Evolutionary conservation across 2,329 filamentous ascomycete species (phyloP), one percentile per base, ranked within the genome.

Genomic region (Torrubiellomyces zombiae): DNA sequence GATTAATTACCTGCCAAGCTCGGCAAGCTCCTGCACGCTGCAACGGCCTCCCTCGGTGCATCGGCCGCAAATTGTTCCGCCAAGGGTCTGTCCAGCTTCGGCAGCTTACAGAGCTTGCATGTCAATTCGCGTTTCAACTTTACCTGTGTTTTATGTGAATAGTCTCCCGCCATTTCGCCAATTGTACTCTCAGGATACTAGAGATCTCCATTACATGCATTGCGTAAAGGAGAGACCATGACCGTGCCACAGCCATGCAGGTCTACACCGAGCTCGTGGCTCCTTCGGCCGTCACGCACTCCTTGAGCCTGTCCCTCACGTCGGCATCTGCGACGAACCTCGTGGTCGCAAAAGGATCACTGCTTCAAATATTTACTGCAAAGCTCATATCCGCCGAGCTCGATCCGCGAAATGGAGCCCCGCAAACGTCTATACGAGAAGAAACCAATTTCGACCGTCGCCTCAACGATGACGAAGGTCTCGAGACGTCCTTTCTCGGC

Each of bases 191-290:
- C 8, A 8, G 8, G 8, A n/a, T n/a, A 17, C 14, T 12, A 10
- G 24, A 12, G 20, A 14, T 21, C 14, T 15, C 19, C n/a, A n/a
- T 25, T 20, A 15, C 19, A 20, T 9, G 20, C 21, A 20, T 17
- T 25, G 22, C 18, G 12, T 13, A 21, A 28, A 32, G 29, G 29
- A 28, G 28, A 34, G 26, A 35, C 34, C 42, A 47, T 37, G 41
- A 53, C 53, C 51, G 38, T 43, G 35, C 39, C 40, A 47, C 43
- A 34, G 36, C 37, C 23, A 95, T 95, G 86, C 86, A 95, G 69
- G 92, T 82, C 63, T 95, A 95, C 58, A 85, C 82, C 45, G 89
- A 98, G 64, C 65, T 98, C 50, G 74, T 82, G 50, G 79, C 86
- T 59, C 85, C 89, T 27, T 91, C 85, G 49, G 85, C 85, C 48